Percentiles rank a stretch among this genome's conserved stretches.
These are phyloP conservation scores for Neurospora sp. DNA, from an alignment of 495 filamentous ascomycete species.

Conservation along the genomic window DNA sequence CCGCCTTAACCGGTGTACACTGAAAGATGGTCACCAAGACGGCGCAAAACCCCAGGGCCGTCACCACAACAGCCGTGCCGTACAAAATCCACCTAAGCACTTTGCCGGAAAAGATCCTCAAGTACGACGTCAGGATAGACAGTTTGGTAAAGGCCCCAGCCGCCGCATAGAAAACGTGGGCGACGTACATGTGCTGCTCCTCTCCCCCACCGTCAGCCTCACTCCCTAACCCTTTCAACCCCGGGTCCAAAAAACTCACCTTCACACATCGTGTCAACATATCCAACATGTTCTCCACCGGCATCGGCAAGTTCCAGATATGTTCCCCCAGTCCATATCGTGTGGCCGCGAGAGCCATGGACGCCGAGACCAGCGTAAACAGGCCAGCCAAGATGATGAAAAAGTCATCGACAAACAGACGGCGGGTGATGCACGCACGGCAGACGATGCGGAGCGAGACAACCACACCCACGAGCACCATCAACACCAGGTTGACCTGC, in stretches of 20 bases:
- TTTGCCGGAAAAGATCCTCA: slow-evolving; percentile 18
- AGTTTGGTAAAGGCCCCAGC: slow-evolving; percentile 20
- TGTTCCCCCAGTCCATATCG: slow-evolving; percentile 18
- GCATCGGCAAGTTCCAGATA: slow-evolving; percentile 17
- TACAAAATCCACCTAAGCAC: slow-evolving; percentile 9
- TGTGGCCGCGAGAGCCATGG: slow-evolving; percentile 10
- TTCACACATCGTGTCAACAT: slow-evolving; percentile 9
- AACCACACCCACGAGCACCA: slow-evolving; percentile 10
- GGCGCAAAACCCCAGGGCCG: slow-evolving; percentile 28
- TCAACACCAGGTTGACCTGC: slow-evolving; percentile 13
- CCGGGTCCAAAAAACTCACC: background rate
- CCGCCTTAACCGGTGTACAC: slow-evolving; percentile 32
- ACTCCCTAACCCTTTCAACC: background rate
- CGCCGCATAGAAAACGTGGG: slow-evolving; percentile 18
- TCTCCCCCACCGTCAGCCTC: background rate
- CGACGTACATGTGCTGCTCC: slow-evolving; percentile 15
- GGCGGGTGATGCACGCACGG: slow-evolving; percentile 8
- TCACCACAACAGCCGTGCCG: slow-evolving; percentile 17
- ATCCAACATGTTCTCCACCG: slow-evolving; percentile 6
- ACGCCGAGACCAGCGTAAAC: slow-evolving; percentile 13
- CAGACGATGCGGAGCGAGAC: slow-evolving; percentile 9
- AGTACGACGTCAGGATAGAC: slow-evolving; percentile 22
- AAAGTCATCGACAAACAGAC: slow-evolving; percentile 12
- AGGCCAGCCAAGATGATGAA: slow-evolving; percentile 18
- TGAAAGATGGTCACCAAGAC: slow-evolving; percentile 31